phyloP scores from a whole-genome alignment of 306 rosid species.

The Trifolium subterraneum region DNA sequence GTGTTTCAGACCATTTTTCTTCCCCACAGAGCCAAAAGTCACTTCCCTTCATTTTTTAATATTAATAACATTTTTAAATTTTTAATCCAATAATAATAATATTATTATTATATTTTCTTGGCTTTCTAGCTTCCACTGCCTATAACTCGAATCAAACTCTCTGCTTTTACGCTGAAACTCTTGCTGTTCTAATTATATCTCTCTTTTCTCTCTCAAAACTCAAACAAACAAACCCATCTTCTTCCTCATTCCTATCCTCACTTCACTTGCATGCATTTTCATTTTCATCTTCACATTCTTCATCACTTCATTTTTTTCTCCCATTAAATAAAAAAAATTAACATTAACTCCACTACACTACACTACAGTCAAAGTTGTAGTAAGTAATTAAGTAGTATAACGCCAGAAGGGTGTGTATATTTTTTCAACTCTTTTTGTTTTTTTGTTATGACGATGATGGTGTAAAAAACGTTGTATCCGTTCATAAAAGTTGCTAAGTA shows the following conservation, averaged over 20 bases:
- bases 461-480: no score
- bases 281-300: neutral
- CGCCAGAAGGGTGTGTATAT: neutral
- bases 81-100: neutral
- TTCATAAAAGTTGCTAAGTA: no score
- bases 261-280: slow-evolving; percentile 61
- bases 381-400: neutral
- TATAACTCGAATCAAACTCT: slow-evolving; percentile 40
- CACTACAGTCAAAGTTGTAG: neutral
- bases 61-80: neutral
- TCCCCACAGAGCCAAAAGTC: slow-evolving; percentile 70
- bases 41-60: slow-evolving; percentile 39
- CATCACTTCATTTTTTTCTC: neutral
- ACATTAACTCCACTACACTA: neutral
- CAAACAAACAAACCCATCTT: neutral
- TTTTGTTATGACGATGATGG: neutral
- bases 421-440: neutral
- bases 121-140: slow-evolving; percentile 5
- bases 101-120: neutral
- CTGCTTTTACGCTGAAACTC: slow-evolving; percentile 63
- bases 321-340: neutral
- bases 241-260: neutral
- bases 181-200: slow-evolving; percentile 46
- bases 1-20: slow-evolving; percentile 81
- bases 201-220: neutral